Conservation (phyloP, 805 yeast genomes). For the Candida sithepensis region DNA sequence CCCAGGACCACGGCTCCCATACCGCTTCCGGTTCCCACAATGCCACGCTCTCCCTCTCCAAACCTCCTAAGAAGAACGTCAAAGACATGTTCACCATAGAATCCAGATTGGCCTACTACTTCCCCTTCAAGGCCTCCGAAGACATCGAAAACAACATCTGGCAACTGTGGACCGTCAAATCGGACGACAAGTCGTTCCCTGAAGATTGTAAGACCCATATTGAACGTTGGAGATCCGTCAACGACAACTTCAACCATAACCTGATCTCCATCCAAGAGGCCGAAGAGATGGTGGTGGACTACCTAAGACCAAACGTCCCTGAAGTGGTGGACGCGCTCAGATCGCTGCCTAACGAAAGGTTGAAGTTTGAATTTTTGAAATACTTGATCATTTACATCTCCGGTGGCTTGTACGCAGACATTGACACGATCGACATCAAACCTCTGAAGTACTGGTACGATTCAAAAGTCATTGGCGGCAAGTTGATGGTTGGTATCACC, state of each 20-base stretch:
- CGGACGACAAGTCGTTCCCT: constrained; percentile 30
- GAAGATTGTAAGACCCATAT: constrained; percentile 27
- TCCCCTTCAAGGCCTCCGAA: constrained; percentile 26
- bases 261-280: constrained; percentile 28
- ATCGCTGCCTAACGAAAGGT: constrained; percentile 46
- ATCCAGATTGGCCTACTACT: constrained; percentile 25
- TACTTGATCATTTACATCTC: constrained; percentile 44
- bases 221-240: constrained; percentile 32
- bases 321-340: constrained; percentile 49
- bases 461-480: constrained; percentile 20
- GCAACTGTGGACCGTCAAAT: constrained; percentile 28
- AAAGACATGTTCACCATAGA: constrained; percentile 29
- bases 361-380: constrained; percentile 49
- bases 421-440: constrained; percentile 48
- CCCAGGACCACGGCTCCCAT: constrained; percentile 13
- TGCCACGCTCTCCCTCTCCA: constrained; percentile 9
- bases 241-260: constrained; percentile 30
- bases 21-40: constrained; percentile 4
- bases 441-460: constrained; percentile 32
- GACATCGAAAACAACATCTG: constrained; percentile 29
- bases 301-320: constrained; percentile 36
- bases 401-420: constrained; percentile 57
- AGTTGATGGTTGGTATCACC: constrained; percentile 28
- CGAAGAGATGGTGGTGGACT: constrained; percentile 25
- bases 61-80: constrained; percentile 25